A percentile compares a stretch with the other conserved stretches of the same genome.
Evolutionary conservation across 495 filamentous ascomycete species (phyloP).

Genomic region (Daldinia grandis): DNA sequence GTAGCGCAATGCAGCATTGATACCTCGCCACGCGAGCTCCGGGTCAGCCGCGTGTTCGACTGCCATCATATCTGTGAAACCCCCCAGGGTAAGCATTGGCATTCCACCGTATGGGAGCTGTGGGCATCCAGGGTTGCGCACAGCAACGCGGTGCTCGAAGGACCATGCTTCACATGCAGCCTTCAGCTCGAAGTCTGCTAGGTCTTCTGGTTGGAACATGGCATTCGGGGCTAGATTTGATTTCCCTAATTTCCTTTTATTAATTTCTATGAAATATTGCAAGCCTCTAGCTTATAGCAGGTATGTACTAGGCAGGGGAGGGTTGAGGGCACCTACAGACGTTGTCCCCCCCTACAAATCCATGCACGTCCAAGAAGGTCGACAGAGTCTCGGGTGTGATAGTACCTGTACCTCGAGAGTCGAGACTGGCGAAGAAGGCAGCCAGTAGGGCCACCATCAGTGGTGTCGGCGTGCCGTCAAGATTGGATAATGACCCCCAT

Average conservation of each 20-base stretch:
- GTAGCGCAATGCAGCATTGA: background rate
- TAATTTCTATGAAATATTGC: background rate
- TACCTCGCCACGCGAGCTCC: background rate
- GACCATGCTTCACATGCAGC: conserved; percentile 8
- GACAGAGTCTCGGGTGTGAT: conserved; percentile 30
- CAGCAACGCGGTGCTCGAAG: conserved; percentile 20
- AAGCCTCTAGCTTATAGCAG: conserved; percentile 2
- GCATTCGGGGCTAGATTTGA: background rate
- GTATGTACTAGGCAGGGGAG: background rate
- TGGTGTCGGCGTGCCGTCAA: conserved; percentile 24
- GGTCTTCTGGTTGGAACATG: conserved; percentile 2
- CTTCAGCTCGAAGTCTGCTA: conserved; percentile 24
- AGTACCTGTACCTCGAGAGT: conserved; percentile 13
- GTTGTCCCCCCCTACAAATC: conserved; percentile 13
- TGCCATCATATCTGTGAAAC: conserved; percentile 7
- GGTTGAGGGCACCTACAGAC: conserved; percentile 7
- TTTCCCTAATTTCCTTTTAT: conserved; percentile 3
- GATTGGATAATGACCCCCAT: conserved; percentile 14
- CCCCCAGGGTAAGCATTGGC: conserved; percentile 14
- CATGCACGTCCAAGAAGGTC: conserved; percentile 13
- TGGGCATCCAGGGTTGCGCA: conserved; percentile 2
- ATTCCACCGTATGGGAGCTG: conserved; percentile 30
- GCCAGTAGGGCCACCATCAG: conserved; percentile 16
- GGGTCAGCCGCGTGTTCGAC: conserved; percentile 6
- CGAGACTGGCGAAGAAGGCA: conserved; percentile 24